Evolutionary conservation across 805 yeast genomes (phyloP), one percentile per base, ranked within the genome.

Genomic region (Metschnikowia anglica): DNA sequence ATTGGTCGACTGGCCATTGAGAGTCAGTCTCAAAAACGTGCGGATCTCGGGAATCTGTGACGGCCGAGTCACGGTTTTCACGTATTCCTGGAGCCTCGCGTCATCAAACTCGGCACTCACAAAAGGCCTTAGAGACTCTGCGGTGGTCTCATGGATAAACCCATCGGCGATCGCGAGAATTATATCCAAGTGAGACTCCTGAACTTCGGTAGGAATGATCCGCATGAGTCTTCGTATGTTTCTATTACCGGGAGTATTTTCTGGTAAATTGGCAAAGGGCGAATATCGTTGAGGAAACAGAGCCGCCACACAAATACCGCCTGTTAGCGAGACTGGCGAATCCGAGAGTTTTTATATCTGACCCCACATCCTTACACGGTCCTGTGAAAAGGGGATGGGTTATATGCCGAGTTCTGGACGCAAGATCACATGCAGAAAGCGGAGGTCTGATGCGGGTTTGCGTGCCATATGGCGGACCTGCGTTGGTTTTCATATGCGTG

Each of bases 91-190:
- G 11, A 66, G 41, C 37, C 55, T 59, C 5, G 58, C 63, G 24
- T 43, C 41, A 3, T 66, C 60, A 36, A 68, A 60, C n/a, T 46
- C 47, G 2, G 52, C 49, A 27, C 53, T 52, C 19, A 69, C 49
- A 34, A 46, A 53, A 1, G 63, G 61, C 31, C 46, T 54, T 21
- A 69, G 49, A 12, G 38, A 41, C 1, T 61, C 63, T 3, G 66
- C 61, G 3, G 60, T 45, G 1, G 64, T 55, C 19, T 64, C 68
- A 41, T 61, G 68, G 41, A 68, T 40, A 13, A 68, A 38, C 4
- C 64, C 71, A 52, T 70, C 76, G 4, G 66, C 55, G 29, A 68
- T 46, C 11, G 55, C 48, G 17, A 60, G 42, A 24, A 67, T 52
- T 11, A 59, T 51, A 7, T 60, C 68, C 31, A 65, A 33, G 35